Base-by-base conservation (phyloP, 805 yeast species). In the Saturnispora quitensis region DNA sequence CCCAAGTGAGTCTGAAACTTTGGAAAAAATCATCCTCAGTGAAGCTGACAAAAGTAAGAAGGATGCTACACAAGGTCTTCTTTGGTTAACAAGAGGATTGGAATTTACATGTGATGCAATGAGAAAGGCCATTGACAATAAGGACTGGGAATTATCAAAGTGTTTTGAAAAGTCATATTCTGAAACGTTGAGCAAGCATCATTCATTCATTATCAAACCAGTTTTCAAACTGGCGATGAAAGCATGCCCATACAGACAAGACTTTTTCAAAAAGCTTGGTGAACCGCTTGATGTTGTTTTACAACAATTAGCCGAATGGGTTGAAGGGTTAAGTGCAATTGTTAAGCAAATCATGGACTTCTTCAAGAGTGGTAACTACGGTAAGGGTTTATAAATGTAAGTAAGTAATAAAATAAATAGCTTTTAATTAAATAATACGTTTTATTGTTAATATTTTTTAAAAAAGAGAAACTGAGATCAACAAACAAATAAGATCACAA, bases 201-300 rank as follows among this genome's bases (percentile, higher is more conserved):
- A 89, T 71, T 82, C 84, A 50, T 79, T 89, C 77, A 73, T 89
- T 62, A 75, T 89, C 56, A 85, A 84, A 63, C 96, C 96, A 27
- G 81, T 89, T 50, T 89, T 89, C 78, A 87, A 87, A 71, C 75
- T 89, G 66, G 97, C 97, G 47, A 89, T 89, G 96, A 86, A 86
- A 68, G 95, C 96, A 2, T 87, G 95, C 68, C 97, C 97, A 12
- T 89, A 87, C 70, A 80, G 96, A 73, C 81, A 79, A 66, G 95
- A 82, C 63, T 86, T 89, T 65, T 89, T 87, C 62, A 82, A 68
- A 54, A 89, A 88, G 72, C 77, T 89, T 60, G 96, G 96, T 52
- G 75, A 75, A 22, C 89, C 84, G 66, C 84, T 81, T 65, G 82
- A 71, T 34, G 78, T 76, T 63, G 95, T 89, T 22, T 60, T 68